phyloP scores from a whole-genome alignment of 257 asterid species.

The Scutellaria barbata region DNA sequence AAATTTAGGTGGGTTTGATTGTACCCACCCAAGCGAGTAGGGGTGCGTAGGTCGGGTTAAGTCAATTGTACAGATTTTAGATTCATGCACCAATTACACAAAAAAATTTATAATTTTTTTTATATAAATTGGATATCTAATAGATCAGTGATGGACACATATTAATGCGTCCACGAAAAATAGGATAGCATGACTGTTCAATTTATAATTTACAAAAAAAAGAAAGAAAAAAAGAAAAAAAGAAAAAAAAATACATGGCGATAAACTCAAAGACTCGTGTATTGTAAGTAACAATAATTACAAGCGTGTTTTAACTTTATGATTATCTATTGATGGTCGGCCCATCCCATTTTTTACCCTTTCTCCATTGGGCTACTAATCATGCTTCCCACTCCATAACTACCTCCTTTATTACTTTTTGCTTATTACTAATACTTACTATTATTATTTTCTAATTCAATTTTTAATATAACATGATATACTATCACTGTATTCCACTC shows the following conservation, averaged over 20 bases:
- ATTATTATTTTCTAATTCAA: background rate
- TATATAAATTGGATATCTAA: no score
- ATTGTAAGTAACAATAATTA: constrained; percentile 41
- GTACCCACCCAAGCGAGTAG: no score
- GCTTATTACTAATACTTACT: background rate
- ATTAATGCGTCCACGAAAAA: no score
- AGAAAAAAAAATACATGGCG: constrained; percentile 21
- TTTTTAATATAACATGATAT: background rate
- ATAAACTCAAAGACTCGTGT: constrained; percentile 33
- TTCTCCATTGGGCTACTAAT: constrained; percentile 37
- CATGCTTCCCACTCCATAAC: constrained; percentile 41
- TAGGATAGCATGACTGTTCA: no score
- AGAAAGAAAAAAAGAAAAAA: background rate
- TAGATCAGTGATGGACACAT: no score
- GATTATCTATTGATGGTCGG: constrained; percentile 35
- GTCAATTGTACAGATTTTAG: no score
- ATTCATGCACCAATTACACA: no score
- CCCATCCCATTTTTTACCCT: constrained; percentile 2
- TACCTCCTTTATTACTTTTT: background rate
- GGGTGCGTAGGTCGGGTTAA: no score
- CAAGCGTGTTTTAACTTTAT: constrained; percentile 36
- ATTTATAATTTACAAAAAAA: no score
- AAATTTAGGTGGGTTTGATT: no score
- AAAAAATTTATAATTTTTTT: no score
- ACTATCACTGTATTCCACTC: no score